A percentile compares a stretch with the other conserved stretches of the same genome.
phyloP scores from a whole-genome alignment of 192 early-diverging fungal genomes.

The Lunasporangiospora selenospora region DNA sequence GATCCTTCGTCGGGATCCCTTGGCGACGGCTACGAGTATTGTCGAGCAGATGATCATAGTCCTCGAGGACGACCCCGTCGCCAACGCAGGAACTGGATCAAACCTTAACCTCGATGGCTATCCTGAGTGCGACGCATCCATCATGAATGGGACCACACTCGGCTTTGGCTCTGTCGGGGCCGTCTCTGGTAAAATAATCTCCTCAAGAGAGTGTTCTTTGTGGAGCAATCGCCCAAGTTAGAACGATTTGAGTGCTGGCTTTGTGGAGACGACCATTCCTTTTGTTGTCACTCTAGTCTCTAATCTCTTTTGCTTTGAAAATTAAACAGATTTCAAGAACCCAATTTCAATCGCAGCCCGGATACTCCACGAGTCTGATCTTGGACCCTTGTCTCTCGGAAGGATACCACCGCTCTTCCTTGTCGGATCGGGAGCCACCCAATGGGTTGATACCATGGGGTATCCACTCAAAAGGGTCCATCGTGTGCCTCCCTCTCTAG shows the following conservation, averaged over 20 bases:
- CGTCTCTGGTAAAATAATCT: conserved; percentile 56
- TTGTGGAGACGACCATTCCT: no score
- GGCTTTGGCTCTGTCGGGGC: conserved; percentile 84
- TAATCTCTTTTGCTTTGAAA: no score
- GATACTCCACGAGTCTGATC: conserved; percentile 53
- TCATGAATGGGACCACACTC: conserved; percentile 72
- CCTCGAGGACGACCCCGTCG: conserved; percentile 52
- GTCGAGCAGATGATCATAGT: conserved; percentile 45
- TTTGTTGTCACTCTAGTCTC: neutral
- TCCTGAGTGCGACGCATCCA: conserved; percentile 88
- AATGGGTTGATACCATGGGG: conserved; percentile 38
- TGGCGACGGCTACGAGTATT: conserved; percentile 19
- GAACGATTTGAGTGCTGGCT: no score
- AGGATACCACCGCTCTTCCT: conserved; percentile 57
- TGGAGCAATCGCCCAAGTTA: no score
- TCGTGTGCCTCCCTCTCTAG: no score
- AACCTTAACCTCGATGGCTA: conserved; percentile 76
- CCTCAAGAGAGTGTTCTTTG: no score
- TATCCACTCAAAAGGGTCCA: no score
- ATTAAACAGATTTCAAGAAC: conserved; percentile 67
- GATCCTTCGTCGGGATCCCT: conserved; percentile 17
- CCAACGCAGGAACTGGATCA: conserved; percentile 68
- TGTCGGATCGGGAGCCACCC: conserved; percentile 1
- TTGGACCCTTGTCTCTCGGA: conserved; percentile 54
- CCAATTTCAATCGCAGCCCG: conserved; percentile 66